Conservation (phyloP, 2,329 filamentous ascomycete species). For the Ophiostoma tasmaniense region DNA sequence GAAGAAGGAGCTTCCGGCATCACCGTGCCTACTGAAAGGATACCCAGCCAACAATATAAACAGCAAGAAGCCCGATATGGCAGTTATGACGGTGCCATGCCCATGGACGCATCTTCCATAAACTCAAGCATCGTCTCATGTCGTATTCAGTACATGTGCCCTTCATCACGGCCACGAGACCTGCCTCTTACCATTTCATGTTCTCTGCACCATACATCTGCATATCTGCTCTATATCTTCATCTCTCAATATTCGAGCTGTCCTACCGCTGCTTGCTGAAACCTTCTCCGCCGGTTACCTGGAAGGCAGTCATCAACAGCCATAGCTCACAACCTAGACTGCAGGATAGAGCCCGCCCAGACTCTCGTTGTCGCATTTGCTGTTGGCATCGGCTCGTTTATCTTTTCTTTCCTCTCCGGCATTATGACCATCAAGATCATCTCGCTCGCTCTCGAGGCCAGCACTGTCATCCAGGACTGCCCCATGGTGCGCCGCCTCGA, state of each 20-base stretch:
- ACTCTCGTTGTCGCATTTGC: neutral
- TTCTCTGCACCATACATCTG: neutral
- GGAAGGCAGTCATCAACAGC: too few relatives aligned
- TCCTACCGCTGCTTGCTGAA: too few relatives aligned
- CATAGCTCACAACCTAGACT: neutral
- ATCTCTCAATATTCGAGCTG: too few relatives aligned
- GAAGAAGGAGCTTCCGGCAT: neutral
- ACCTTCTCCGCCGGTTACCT: too few relatives aligned
- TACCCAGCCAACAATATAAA: neutral
- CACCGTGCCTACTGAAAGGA: neutral
- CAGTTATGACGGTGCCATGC: neutral
- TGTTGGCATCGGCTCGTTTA: constrained; percentile 7
- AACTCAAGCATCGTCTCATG: neutral
- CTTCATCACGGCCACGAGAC: neutral
- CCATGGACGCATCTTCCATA: neutral
- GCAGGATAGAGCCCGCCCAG: neutral
- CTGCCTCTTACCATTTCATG: neutral
- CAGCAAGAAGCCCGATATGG: neutral
- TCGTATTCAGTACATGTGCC: too few relatives aligned
- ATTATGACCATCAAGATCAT: neutral
- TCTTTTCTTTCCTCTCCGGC: constrained; percentile 4
- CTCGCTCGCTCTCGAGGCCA: neutral
- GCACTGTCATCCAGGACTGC: neutral
- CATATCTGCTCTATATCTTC: too few relatives aligned
- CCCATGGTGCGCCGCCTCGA: neutral